Percentiles rank a stretch among this genome's conserved stretches.
Conservation (phyloP, 1,139 yeast genomes). For the Sugiyamaella pinicola region DNA sequence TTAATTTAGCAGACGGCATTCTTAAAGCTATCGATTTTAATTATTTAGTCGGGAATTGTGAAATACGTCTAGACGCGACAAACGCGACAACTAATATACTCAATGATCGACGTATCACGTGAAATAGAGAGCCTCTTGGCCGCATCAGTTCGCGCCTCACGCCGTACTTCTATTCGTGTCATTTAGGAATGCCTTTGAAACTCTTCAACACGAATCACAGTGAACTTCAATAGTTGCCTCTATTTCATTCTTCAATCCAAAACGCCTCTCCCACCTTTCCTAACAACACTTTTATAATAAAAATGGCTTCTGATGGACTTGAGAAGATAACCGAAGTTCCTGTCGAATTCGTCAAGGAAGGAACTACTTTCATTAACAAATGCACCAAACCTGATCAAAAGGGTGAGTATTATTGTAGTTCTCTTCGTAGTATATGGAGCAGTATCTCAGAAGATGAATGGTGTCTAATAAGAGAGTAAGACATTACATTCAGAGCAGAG, state of each 20-base stretch:
- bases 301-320: constrained; percentile 44
- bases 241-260: not conserved
- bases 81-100: not conserved
- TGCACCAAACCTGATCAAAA: constrained; percentile 91
- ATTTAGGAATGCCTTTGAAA: not conserved
- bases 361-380: constrained; percentile 81
- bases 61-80: not conserved
- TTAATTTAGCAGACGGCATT: constrained; percentile 22
- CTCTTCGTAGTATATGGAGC: not conserved
- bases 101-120: not conserved
- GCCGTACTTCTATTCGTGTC: not conserved
- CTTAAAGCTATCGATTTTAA: not conserved
- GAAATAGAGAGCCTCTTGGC: not conserved
- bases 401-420: constrained; percentile 51
- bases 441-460: not conserved
- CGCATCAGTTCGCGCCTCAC: not conserved
- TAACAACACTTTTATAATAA: constrained; percentile 5
- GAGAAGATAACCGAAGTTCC: constrained; percentile 90
- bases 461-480: too few relatives aligned
- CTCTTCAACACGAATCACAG: not conserved
- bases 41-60: not conserved
- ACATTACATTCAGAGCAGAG: too few relatives aligned
- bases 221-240: too few relatives aligned
- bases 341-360: constrained; percentile 87
- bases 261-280: not conserved